Percentiles rank a stretch among this genome's conserved stretches.
phyloP scores from a whole-genome alignment of 306 rosid genomes.

The Mimosa pudica region DNA sequence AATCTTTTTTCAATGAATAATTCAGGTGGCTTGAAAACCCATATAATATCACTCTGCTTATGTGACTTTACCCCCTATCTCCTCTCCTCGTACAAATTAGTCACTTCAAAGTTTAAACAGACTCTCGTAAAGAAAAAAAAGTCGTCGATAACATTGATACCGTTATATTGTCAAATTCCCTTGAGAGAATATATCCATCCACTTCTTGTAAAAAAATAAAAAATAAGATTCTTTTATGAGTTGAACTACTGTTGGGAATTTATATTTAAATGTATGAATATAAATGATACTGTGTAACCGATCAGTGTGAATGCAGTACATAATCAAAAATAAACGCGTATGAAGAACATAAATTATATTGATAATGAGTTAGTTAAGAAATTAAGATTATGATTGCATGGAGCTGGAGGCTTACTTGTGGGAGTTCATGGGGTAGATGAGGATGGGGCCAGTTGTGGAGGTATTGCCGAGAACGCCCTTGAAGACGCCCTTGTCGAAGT shows the following conservation, averaged over 20 bases:
- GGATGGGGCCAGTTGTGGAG: conserved; percentile 63
- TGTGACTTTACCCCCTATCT: not conserved
- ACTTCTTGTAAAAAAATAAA: not conserved
- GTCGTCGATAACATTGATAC: not conserved
- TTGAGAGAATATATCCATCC: not conserved
- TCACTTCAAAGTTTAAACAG: not conserved
- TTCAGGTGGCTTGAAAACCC: not conserved
- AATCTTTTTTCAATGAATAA: not conserved
- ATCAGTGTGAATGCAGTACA: conserved; percentile 27
- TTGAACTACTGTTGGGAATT: no score
- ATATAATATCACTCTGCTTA: not conserved
- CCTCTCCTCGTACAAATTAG: not conserved
- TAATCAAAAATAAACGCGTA: not conserved
- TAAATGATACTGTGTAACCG: not conserved
- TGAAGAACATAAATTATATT: conserved; percentile 25
- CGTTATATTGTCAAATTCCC: not conserved
- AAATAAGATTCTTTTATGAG: not conserved
- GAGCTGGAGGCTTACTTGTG: conserved; percentile 61
- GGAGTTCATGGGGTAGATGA: conserved; percentile 76
- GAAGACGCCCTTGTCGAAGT: conserved; percentile 62
- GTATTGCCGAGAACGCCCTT: conserved; percentile 64
- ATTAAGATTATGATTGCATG: not conserved
- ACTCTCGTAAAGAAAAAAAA: not conserved
- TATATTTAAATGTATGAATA: no score
- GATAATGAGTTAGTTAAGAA: not conserved